Evolutionary conservation across 179 eudicot species (phyloP).

Genomic region (Nepenthes alata): DNA sequence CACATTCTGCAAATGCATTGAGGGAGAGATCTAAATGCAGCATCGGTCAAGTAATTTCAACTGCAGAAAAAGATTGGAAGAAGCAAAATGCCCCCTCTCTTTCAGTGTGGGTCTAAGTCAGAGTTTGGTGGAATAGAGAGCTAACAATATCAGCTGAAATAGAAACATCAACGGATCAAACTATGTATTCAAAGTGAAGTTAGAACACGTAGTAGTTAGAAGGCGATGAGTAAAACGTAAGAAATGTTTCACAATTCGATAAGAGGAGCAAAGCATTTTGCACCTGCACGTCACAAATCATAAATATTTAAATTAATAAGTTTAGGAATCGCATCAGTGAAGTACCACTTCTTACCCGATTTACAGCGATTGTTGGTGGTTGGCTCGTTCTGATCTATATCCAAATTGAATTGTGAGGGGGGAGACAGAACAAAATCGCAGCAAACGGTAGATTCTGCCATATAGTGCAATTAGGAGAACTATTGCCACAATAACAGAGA

Average conservation of each 20-base stretch:
- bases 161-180: conserved; percentile 23
- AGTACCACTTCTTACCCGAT: background rate
- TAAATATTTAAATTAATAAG: conserved; percentile 9
- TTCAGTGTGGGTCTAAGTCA: background rate
- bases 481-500: too few species aligned
- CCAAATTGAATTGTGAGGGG: too few species aligned
- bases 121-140: conserved; percentile 10
- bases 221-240: conserved; percentile 25
- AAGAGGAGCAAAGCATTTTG: too few species aligned
- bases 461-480: too few species aligned
- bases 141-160: conserved; percentile 21
- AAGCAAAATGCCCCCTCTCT: background rate
- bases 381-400: too few species aligned
- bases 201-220: conserved; percentile 2
- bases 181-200: conserved; percentile 51
- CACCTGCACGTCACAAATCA: conserved; percentile 5
- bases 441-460: too few species aligned
- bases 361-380: too few species aligned
- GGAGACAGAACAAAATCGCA: too few species aligned
- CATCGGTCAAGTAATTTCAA: conserved; percentile 10
- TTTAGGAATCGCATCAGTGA: conserved; percentile 18
- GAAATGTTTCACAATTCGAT: conserved; percentile 2
- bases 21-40: background rate
- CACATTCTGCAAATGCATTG: background rate
- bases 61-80: background rate